Conservation (phyloP, 192 early-diverging fungal genomes). For the Coemansia sp. region DNA sequence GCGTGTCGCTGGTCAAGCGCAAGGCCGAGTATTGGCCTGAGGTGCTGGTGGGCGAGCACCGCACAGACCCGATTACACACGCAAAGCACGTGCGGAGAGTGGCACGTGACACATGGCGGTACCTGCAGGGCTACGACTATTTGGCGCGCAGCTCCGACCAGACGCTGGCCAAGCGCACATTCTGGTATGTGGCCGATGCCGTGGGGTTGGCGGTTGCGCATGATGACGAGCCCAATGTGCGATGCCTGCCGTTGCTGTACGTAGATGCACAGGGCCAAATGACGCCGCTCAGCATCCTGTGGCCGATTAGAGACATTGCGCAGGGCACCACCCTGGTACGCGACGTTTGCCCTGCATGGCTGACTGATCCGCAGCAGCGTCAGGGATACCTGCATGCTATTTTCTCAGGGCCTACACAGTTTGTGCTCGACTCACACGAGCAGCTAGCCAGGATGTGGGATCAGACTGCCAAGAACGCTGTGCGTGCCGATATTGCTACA, state of each 20-base stretch:
- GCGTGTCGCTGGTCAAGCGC: conserved; percentile 38
- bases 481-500: conserved; percentile 7
- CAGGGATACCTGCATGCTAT: conserved; percentile 60
- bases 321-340: conserved; percentile 57
- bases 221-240: conserved; percentile 60
- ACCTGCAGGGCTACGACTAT: conserved; percentile 50
- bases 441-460: conserved; percentile 19
- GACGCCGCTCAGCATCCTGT: conserved; percentile 64
- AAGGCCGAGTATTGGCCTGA: conserved; percentile 30
- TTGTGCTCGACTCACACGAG: conserved; percentile 34
- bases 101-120: conserved; percentile 41
- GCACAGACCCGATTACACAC: conserved; percentile 24
- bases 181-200: conserved; percentile 58
- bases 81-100: conserved; percentile 45
- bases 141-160: conserved; percentile 25
- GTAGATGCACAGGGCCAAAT: conserved; percentile 53
- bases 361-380: conserved; percentile 50
- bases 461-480: conserved; percentile 18
- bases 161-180: conserved; percentile 29
- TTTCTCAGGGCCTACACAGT: conserved; percentile 37
- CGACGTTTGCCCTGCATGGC: conserved; percentile 62
- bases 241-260: conserved; percentile 66
- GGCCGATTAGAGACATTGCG: conserved; percentile 58
- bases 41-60: conserved; percentile 33
- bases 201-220: conserved; percentile 67